Percentiles rank a stretch among this genome's conserved stretches.
Conservation (phyloP, 768 basidiomycete species). For the Kwoniella bestiolae region DNA sequence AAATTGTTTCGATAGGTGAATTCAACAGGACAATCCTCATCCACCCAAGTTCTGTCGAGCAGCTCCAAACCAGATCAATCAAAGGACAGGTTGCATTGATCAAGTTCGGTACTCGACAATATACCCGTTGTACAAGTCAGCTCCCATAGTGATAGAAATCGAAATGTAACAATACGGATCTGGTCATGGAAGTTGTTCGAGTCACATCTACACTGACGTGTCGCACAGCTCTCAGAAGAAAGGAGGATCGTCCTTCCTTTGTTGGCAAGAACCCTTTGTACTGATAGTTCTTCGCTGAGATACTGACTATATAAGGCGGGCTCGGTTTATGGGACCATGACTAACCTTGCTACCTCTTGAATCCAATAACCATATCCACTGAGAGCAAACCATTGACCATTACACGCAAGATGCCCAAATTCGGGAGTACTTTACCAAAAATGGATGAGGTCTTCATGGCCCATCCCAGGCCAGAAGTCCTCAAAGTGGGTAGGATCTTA, state of each 20-base stretch:
- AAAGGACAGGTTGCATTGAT: background rate
- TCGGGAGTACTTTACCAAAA: conserved; percentile 22
- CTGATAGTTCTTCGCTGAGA: background rate
- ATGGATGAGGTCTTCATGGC: conserved; percentile 42
- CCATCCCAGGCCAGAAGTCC: conserved; percentile 28
- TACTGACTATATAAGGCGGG: conserved; percentile 1
- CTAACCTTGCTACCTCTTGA: background rate
- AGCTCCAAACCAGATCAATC: background rate
- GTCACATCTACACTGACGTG: background rate
- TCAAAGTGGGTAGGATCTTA: conserved; percentile 28
- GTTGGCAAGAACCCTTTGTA: conserved; percentile 11
- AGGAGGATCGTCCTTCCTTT: conserved; percentile 15
- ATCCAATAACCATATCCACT: too few species aligned
- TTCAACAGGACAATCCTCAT: background rate
- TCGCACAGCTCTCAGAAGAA: background rate
- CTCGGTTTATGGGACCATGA: background rate
- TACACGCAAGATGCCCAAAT: conserved; percentile 13
- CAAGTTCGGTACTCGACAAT: background rate
- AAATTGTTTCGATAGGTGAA: conserved; percentile 41
- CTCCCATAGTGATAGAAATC: background rate
- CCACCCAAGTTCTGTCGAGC: background rate
- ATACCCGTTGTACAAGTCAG: conserved; percentile 10
- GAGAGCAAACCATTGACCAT: conserved; percentile 11
- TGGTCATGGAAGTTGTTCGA: background rate
- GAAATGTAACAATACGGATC: conserved; percentile 7